These are phyloP conservation scores for Suhomyces chickasaworum DNA, from an alignment of 1,139 yeast genomes.

Conservation along the genomic window DNA sequence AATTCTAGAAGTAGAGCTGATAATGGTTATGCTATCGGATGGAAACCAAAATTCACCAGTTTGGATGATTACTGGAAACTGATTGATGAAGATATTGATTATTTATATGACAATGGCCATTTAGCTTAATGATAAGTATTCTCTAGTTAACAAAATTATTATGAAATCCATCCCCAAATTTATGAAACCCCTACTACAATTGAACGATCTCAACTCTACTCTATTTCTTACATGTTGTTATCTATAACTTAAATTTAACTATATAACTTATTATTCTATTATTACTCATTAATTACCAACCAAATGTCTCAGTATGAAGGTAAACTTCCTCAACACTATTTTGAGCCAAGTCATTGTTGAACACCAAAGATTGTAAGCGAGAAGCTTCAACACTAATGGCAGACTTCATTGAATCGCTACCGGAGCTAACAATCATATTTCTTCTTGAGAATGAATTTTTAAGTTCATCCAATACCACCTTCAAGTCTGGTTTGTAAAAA, in stretches of 20 bases:
- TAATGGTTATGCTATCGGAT: slow-evolving; percentile 27
- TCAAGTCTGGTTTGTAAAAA: slow-evolving; percentile 39
- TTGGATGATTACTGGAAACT: slow-evolving; percentile 21
- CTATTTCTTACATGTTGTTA: no score
- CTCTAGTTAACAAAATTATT: no score
- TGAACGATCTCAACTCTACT: no score
- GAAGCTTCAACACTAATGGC: slow-evolving; percentile 51
- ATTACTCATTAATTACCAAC: slow-evolving; percentile 42
- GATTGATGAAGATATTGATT: slow-evolving; percentile 22
- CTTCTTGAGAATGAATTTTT: slow-evolving; percentile 31
- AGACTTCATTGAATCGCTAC: slow-evolving; percentile 47
- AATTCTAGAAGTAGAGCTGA: slow-evolving; percentile 35
- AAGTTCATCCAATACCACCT: slow-evolving; percentile 22
- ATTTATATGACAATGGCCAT: slow-evolving; percentile 3
- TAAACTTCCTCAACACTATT: slow-evolving; percentile 50
- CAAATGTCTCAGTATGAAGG: slow-evolving; percentile 61
- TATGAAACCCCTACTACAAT: no score
- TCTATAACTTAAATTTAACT: no score
- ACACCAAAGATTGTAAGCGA: slow-evolving; percentile 32
- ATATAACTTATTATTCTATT: slow-evolving; percentile 1
- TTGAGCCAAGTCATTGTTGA: slow-evolving; percentile 30
- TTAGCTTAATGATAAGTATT: no score
- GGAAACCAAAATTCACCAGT: slow-evolving; percentile 25
- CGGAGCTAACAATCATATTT: slow-evolving; percentile 54
- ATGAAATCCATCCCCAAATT: no score